phyloP scores from a whole-genome alignment of 1,284 basidiomycete genomes.

The Naganishia cerealis region DNA sequence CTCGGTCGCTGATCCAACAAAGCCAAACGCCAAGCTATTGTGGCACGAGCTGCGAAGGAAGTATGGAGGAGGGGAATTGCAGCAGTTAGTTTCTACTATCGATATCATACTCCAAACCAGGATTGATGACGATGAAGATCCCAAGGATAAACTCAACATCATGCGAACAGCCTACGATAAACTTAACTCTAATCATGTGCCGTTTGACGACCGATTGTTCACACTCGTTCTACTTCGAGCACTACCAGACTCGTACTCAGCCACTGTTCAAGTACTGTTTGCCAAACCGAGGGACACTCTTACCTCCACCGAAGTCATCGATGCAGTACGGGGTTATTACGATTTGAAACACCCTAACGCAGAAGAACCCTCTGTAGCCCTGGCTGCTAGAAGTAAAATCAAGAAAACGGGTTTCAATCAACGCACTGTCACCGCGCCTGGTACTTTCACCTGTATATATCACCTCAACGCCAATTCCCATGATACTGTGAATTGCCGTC shows the following conservation, averaged over 20 bases:
- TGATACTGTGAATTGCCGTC: background rate
- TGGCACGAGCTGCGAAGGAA: constrained; percentile 14
- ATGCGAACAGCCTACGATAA: constrained; percentile 1
- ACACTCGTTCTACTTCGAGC: background rate
- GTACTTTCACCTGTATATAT: background rate
- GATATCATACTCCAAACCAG: background rate
- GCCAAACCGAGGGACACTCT: background rate
- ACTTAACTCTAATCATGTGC: constrained; percentile 1
- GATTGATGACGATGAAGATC: background rate
- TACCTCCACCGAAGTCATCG: background rate
- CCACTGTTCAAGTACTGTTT: constrained; percentile 12
- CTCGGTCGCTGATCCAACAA: background rate
- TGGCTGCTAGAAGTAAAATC: too few species aligned
- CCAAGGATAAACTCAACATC: background rate
- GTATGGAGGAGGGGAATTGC: constrained; percentile 2
- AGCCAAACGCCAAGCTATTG: background rate
- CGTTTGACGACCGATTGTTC: constrained; percentile 9
- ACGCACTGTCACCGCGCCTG: background rate
- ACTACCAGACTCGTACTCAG: background rate
- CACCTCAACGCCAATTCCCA: constrained; percentile 2
- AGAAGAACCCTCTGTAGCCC: too few species aligned
- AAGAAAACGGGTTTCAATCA: too few species aligned
- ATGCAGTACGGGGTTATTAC: background rate
- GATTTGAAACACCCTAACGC: too few species aligned
- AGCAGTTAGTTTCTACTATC: constrained; percentile 4